Conservation (phyloP, 345 rosid species). For the Populus tremula region DNA sequence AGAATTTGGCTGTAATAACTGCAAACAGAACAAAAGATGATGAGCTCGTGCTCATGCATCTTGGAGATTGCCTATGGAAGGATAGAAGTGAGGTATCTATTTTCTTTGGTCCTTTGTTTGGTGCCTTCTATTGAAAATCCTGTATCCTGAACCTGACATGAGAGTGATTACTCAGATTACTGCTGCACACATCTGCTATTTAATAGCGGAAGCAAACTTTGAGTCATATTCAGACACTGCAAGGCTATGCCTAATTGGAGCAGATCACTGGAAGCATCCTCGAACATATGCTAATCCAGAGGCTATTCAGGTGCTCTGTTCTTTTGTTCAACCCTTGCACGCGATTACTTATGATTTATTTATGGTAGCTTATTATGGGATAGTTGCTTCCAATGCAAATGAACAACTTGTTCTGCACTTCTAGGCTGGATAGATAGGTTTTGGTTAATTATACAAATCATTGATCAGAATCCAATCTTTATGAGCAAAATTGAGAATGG, state of each 20-base stretch:
- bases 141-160: conserved; percentile 26
- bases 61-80: conserved; percentile 98
- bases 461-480: neutral
- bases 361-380: neutral
- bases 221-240: conserved; percentile 78
- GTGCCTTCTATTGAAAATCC: conserved; percentile 5
- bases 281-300: conserved; percentile 76
- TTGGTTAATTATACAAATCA: neutral
- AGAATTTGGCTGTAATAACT: conserved; percentile 91
- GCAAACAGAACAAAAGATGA: conserved; percentile 97
- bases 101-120: conserved; percentile 17
- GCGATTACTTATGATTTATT: neutral
- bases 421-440: neutral
- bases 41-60: conserved; percentile 91
- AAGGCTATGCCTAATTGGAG: conserved; percentile 75
- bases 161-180: conserved; percentile 45
- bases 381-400: conserved; percentile 2
- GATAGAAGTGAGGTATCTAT: conserved; percentile 84
- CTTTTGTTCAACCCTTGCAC: neutral
- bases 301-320: conserved; percentile 67
- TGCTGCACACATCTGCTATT: conserved; percentile 82
- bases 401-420: neutral
- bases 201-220: conserved; percentile 79
- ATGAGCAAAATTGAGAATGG: neutral
- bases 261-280: conserved; percentile 82